Evolutionary conservation across 1,284 basidiomycete species (phyloP), one percentile per base, ranked within the genome.

Genomic region (Moesziomyces parantarcticus): DNA sequence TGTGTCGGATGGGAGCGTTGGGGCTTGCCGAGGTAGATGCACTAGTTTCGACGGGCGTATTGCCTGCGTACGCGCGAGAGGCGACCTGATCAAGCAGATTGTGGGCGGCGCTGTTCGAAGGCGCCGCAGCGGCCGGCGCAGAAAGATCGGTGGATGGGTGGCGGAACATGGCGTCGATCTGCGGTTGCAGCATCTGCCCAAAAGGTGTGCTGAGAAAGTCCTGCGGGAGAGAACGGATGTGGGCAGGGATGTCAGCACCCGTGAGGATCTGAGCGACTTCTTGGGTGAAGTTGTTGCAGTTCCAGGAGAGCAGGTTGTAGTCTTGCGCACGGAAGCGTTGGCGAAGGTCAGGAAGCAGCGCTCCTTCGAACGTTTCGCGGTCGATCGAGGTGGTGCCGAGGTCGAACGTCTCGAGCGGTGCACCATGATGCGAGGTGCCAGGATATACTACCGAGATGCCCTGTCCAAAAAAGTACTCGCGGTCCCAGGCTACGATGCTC

Each of bases 161-260:
- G 45, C 63, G 54, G 55, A 77, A 76, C 74, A 76, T 76, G 57
- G 72, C 53, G 78, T 96, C 93, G 67, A 97, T 95, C 42, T 90
- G 92, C 0, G 93, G 93, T 1, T 91, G 88, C 41, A 96, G 87
- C 3, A 91, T 89, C n/a, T 89, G 89, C 7, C 94, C 94, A 67
- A 97, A 92, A 0, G 94, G 92, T 0, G 94, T 96, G 1, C 92
- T 90, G 22, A 97, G 88, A 83, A 97, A 95, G 76, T 96, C 93
- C 11, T 89, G 88, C 0, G 94, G 93, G 10, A 70, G 44, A 3
- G 54, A 67, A 10, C 65, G 55, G 20, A 83, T 83, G 44, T 84
- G 78, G 7, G 54, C 56, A 5, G 84, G 84, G 47, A 84, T 82
- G 3, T 70, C 54, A 4, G 53, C 14, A 11, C 82, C 83, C 6